Base-by-base conservation (phyloP, 1,139 yeast genomes). In the Williopsis jadinii region DNA sequence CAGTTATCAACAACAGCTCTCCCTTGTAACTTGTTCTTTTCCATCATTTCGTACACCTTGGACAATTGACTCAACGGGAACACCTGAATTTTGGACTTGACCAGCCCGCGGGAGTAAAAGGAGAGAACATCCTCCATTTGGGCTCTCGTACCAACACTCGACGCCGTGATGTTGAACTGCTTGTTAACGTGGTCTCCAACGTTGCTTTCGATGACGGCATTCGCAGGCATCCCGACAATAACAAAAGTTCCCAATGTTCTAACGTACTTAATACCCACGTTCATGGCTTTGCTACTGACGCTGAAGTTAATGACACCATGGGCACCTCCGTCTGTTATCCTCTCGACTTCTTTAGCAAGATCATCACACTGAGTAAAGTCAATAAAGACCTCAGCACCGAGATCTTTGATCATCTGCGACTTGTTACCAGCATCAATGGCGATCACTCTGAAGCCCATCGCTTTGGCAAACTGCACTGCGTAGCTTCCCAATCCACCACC, bases 401-500 rank as follows among this genome's bases (percentile, higher is more conserved):
- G 62, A 50, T 66, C 68, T 15, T 32, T 36, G 48, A 62, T 67
- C 50, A 74, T 66, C 34, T 64, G 68, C 43, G 66, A 75, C 61
- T 77, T 78, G 29, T 69, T 77, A 52, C 81, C 82, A 52, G 79
- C 79, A 54, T 78, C 84, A 51, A 78, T 76, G 50, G 71, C 84
- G 32, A 78, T 52, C 30, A 77, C 81, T 59, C 83, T 66, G 56
- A 63, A 70, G 47, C 84, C 84, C 82, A 78, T 74, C 39, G 82
- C 82, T 48, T 60, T 69, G 46, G 84, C 84, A 58, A 77, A 75
- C 60, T 78, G 84, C 43, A 78, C 64, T 37, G 83, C 84, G 46
- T 77, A 66, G 27, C 83, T 73, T 45, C 84, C 84, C 55, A 78
- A 70, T 44, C 84, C 84, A 60, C 84, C 84, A 55, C 71, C 84